phyloP scores from a whole-genome alignment of 176 grass and related monocot genomes.

The Thalia dealbata region DNA sequence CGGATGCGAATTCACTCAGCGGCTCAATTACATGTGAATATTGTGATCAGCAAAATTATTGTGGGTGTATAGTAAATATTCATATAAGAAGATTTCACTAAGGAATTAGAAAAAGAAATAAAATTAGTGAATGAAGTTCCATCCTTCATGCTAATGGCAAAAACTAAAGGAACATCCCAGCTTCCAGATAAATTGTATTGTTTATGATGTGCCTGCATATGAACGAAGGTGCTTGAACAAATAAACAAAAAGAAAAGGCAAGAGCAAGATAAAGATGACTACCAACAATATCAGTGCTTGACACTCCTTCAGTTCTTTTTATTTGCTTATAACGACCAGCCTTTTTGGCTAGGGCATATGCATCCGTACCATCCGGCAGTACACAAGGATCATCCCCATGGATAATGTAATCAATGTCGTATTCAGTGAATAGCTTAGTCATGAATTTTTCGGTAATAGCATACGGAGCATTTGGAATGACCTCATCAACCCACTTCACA shows the following conservation, averaged over 20 bases:
- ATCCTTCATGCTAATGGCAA: neutral
- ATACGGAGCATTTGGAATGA: constrained; percentile 87
- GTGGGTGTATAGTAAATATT: neutral
- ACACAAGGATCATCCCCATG: constrained; percentile 97
- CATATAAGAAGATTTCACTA: neutral
- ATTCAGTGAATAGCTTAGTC: constrained; percentile 74
- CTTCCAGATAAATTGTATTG: neutral
- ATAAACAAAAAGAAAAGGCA: neutral
- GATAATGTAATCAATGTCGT: constrained; percentile 93
- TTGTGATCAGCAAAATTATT: neutral
- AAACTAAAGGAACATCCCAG: neutral
- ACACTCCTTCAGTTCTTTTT: constrained; percentile 90
- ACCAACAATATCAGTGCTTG: constrained; percentile 91
- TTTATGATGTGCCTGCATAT: neutral
- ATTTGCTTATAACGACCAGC: constrained; percentile 98
- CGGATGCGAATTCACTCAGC: neutral
- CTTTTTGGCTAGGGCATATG: constrained; percentile 88
- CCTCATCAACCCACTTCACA: constrained; percentile 86
- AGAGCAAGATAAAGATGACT: constrained; percentile 14
- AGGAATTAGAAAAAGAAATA: neutral
- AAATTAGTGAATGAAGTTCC: neutral
- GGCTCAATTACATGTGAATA: neutral
- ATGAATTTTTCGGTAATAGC: constrained; percentile 91
- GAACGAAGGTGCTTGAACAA: neutral
- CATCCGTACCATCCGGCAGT: constrained; percentile 83